Evolutionary conservation across 495 filamentous ascomycete genomes (phyloP).

Genomic region (Staphylotrichum tortipilum): DNA sequence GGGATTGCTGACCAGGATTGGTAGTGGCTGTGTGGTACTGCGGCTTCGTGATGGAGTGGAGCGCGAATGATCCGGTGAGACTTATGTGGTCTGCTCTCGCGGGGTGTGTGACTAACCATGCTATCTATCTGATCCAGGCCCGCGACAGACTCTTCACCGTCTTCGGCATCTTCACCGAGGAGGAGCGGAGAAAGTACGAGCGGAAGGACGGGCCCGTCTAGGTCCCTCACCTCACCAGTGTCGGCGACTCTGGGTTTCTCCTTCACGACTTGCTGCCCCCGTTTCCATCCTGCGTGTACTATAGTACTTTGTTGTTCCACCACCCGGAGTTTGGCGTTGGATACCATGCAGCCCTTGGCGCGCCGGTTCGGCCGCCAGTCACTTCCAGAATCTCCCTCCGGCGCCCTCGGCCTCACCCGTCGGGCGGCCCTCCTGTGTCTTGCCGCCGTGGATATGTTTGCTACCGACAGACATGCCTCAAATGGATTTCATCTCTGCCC

Average conservation of each 20-base stretch:
- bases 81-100: neutral
- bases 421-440: too few relatives aligned
- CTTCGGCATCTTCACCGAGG: slow-evolving; percentile 21
- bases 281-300: slow-evolving; percentile 7
- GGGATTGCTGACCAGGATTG: too few relatives aligned
- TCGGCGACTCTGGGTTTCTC: neutral
- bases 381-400: neutral
- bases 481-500: neutral
- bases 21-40: neutral
- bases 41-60: slow-evolving; percentile 81
- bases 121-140: slow-evolving; percentile 12
- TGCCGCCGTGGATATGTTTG: too few relatives aligned
- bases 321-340: slow-evolving; percentile 25
- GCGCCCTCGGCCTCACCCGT: neutral
- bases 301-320: slow-evolving; percentile 12
- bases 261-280: neutral
- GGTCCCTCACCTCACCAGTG: neutral
- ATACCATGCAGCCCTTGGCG: slow-evolving; percentile 18
- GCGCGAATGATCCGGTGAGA: slow-evolving; percentile 52
- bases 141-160: slow-evolving; percentile 17
- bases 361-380: slow-evolving; percentile 6
- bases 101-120: too few relatives aligned
- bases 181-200: slow-evolving; percentile 11
- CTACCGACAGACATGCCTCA: too few relatives aligned
- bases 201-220: neutral